These are phyloP conservation scores for Argentina anserina DNA, from an alignment of 306 rosid species.

Conservation along the genomic window DNA sequence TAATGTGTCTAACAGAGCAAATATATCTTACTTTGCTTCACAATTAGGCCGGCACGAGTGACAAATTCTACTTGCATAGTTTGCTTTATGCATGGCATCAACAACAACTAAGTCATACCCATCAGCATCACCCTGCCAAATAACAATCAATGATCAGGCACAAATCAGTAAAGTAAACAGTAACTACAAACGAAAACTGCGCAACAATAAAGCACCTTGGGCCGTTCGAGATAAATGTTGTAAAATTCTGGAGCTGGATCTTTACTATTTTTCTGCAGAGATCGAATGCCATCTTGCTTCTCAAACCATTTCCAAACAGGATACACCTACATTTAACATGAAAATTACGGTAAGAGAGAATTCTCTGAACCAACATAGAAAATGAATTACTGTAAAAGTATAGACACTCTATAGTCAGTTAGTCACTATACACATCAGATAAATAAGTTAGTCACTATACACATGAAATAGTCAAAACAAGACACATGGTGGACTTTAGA, in stretches of 20 bases:
- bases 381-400: slow-evolving; percentile 6
- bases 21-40: slow-evolving; percentile 85
- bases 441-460: too few relatives aligned
- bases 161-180: slow-evolving; percentile 8
- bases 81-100: slow-evolving; percentile 99
- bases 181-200: slow-evolving; percentile 20
- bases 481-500: too few relatives aligned
- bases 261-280: slow-evolving; percentile 79
- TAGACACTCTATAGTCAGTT: too few relatives aligned
- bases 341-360: background rate
- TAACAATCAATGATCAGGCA: slow-evolving; percentile 9
- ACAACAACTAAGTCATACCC: slow-evolving; percentile 96
- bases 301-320: slow-evolving; percentile 99
- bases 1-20: background rate
- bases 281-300: slow-evolving; percentile 98
- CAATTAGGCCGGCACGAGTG: slow-evolving; percentile 98
- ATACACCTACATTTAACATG: slow-evolving; percentile 61
- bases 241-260: slow-evolving; percentile 99
- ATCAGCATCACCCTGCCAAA: slow-evolving; percentile 91
- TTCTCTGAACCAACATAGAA: slow-evolving; percentile 10
- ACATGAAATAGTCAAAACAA: too few relatives aligned
- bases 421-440: background rate
- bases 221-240: slow-evolving; percentile 95
- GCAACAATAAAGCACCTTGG: slow-evolving; percentile 62
- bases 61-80: slow-evolving; percentile 96